Base-by-base conservation (phyloP, 2,329 filamentous ascomycete species). In the Pseudopyrenochaeta lycopersici region DNA sequence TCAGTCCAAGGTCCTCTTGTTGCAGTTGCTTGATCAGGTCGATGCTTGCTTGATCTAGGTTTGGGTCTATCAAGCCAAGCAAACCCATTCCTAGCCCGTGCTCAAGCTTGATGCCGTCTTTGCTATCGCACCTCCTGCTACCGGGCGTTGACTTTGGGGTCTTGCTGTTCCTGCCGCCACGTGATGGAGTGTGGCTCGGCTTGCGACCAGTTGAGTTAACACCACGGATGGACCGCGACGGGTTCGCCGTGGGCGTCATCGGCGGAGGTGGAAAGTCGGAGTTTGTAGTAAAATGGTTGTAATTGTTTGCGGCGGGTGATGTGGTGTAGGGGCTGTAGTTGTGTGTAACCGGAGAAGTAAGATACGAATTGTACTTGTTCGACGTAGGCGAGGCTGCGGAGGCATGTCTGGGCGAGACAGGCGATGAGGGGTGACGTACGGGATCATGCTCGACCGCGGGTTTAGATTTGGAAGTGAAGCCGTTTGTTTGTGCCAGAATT, bases 21-120 rank as follows among this genome's bases (percentile, higher is more conserved):
- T 70, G 65, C 51, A 76, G 52, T 48, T 75, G 68, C 56, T 67
- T 64, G 45, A 67, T 67, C 11, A 68, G 56, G 23, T 68, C 62
- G 36, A 63, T 56, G 17, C 64, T 67, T 23, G 64, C 66, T 39
- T 68, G 62, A 30, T 68, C 65, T 10, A 68, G 63, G 35, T 64
- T 65, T 1, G 63, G 62, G 38, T 66, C 65, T 46, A 64, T 65
- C 57, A 63, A 60, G 12, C 62, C 62, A 4, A 62, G 49, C 59
- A 57, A 51, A 23, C 57, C 62, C 54, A 65, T 55, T 2, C 47
- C 46, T 40, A 61, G 51, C 36, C 52, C 60, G 17, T 57, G 46
- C 32, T 72, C 67, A 15, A 67, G 43, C 46, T 74, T 72, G 50
- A 71, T 67, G 7, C 61, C 52, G 5, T 68, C 67, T 46, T 68